Conservation (phyloP, 306 rosid genomes). For the Malus domestica region DNA sequence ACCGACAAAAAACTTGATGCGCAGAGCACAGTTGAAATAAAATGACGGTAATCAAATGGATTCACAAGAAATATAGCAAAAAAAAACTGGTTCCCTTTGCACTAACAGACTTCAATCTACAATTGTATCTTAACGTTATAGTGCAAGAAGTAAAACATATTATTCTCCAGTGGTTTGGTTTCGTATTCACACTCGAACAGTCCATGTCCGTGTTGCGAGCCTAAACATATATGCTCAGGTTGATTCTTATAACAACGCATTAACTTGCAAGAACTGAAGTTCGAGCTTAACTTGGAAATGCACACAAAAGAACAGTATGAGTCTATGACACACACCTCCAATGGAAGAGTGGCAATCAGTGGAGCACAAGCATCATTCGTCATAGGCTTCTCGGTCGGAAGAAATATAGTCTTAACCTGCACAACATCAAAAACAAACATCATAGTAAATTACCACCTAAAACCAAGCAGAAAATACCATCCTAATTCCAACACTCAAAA, state of each 20-base stretch:
- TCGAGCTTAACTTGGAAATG: neutral
- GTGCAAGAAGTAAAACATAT: neutral
- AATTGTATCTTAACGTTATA: neutral
- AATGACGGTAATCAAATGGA: neutral
- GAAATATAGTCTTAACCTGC: slow-evolving; percentile 69
- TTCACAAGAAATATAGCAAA: neutral
- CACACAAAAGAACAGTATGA: neutral
- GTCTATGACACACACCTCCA: slow-evolving; percentile 51
- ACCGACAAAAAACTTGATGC: neutral
- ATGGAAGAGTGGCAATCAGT: slow-evolving; percentile 74
- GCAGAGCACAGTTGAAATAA: neutral
- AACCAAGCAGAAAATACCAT: neutral
- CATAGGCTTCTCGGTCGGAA: slow-evolving; percentile 60
- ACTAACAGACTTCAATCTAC: neutral
- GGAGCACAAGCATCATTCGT: slow-evolving; percentile 70
- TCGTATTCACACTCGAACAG: neutral
- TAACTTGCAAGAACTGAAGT: neutral
- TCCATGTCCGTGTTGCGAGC: neutral
- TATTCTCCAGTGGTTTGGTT: neutral
- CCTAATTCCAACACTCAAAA: neutral
- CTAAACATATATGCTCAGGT: neutral
- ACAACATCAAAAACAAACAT: neutral
- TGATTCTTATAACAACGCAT: neutral
- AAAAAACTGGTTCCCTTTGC: neutral
- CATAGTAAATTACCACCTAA: neutral